Evolutionary conservation across 257 asterid genomes (phyloP), one percentile per base, ranked within the genome.

Genomic region (Fraxinus americana): DNA sequence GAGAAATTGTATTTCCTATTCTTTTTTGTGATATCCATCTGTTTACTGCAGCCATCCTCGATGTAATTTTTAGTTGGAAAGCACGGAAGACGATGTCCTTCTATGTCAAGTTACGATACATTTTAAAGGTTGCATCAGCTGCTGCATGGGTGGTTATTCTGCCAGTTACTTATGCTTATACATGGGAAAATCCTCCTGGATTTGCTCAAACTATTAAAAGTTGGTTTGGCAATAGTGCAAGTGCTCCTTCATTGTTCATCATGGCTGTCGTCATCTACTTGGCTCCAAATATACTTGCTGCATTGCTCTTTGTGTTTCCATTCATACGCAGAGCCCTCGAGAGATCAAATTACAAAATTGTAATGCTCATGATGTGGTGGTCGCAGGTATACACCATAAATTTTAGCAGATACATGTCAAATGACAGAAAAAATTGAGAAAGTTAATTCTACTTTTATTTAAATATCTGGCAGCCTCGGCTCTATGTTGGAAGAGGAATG

Each of bases 331-430:
- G 99, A 76, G 88, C 84, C 87, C 97, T 95, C 70, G 99, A 95
- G 88, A 91, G 98, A 79, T 95, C 99, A 85, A 88, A 95, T 81
- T 89, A 88, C 87, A 95, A 85, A 88, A 84, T 95, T 83, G 94
- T 93, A 88, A 93, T 93, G 98, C 94, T 95, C 81, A 90, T 89
- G 93, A 95, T 95, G 99, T 95, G 99, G 99, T 95, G 99, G 99
- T 90, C 99, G 65, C 99, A 95, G 97, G 99, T 95, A 80, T 69
- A 85, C 63, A 69, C 9, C 23, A 54, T 54, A 63, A 71, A 25
- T 72, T 38, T 79, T 74, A 76, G 34, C 35, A 34, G 9, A 12
- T 35, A 54, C 67, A 4, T 67, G 19, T 61, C 67, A 36, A 68
- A 75, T 66, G 61, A 72, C 68, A 32, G 27, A 35, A 23, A 41